Evolutionary conservation across 345 rosid species (phyloP).

Genomic region (Brassica incana): DNA sequence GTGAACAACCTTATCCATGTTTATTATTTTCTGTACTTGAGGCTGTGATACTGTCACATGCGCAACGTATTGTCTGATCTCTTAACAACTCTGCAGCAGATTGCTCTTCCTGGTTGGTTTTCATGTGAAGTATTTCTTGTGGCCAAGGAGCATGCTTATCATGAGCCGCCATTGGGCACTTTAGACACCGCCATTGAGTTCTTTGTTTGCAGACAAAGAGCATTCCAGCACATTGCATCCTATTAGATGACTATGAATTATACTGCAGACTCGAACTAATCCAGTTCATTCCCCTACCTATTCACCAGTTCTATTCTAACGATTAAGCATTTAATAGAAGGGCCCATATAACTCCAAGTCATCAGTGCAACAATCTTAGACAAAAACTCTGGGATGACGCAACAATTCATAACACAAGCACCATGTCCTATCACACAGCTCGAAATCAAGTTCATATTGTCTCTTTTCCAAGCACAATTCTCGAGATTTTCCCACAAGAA

Average conservation of each 20-base stretch:
- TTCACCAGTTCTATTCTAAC: not conserved
- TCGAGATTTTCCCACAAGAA: too few relatives aligned
- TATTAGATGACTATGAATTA: not conserved
- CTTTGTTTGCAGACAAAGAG: constrained; percentile 71
- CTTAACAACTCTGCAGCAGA: constrained; percentile 52
- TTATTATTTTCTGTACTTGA: constrained; percentile 33
- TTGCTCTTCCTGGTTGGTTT: constrained; percentile 57
- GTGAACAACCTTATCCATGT: constrained; percentile 39
- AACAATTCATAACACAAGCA: not conserved
- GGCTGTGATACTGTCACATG: constrained; percentile 26
- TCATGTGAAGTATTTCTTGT: constrained; percentile 54
- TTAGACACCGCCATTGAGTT: constrained; percentile 65
- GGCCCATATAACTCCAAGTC: too few relatives aligned
- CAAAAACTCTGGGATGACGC: not conserved
- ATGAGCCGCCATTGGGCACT: constrained; percentile 71
- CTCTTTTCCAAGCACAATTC: too few relatives aligned
- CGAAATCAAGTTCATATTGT: not conserved
- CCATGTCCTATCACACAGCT: not conserved
- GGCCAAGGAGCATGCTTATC: constrained; percentile 84
- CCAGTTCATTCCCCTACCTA: constrained; percentile 4
- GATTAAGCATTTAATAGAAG: not conserved
- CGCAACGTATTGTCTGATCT: constrained; percentile 33
- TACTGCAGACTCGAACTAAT: constrained; percentile 8
- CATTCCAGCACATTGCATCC: constrained; percentile 53
- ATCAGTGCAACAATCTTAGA: not conserved